Percentiles rank a stretch among this genome's conserved stretches.
Evolutionary conservation across 208 protist species (phyloP).

Genomic region (Trypanosoma mega): DNA sequence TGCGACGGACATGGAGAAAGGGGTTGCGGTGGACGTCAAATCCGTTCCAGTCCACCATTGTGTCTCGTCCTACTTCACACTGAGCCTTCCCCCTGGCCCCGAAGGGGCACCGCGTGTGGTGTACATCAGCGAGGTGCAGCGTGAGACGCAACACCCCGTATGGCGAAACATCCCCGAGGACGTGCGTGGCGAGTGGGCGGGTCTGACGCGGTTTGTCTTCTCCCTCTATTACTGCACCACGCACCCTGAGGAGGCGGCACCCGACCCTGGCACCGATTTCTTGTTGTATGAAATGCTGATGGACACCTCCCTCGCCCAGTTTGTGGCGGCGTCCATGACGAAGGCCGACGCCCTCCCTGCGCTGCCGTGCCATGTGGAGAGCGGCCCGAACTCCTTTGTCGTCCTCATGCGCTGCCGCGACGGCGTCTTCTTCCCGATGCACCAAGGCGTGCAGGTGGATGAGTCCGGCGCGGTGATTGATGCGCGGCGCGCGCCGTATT

Average conservation of each 20-base stretch:
- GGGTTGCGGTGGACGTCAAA: too few relatives aligned
- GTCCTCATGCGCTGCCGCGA: slow-evolving; percentile 43
- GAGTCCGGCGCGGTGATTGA: slow-evolving; percentile 5
- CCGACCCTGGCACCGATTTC: slow-evolving; percentile 26
- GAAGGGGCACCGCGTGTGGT: slow-evolving; percentile 7
- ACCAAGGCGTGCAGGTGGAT: slow-evolving; percentile 21
- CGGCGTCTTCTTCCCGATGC: slow-evolving; percentile 49
- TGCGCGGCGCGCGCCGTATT: background rate
- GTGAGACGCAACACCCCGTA: slow-evolving; percentile 38
- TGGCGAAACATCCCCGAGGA: slow-evolving; percentile 34
- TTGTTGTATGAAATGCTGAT: slow-evolving; percentile 40
- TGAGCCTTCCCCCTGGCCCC: slow-evolving; percentile 14
- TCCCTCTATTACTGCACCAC: slow-evolving; percentile 40
- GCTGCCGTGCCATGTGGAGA: slow-evolving; percentile 29
- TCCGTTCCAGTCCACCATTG: slow-evolving; percentile 14
- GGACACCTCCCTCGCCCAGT: slow-evolving; percentile 40
- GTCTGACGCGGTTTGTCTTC: slow-evolving; percentile 27
- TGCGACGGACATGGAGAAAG: too few relatives aligned
- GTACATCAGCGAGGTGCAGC: slow-evolving; percentile 41
- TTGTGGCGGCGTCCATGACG: slow-evolving; percentile 40
- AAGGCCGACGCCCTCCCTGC: slow-evolving; percentile 34
- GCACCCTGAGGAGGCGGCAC: background rate
- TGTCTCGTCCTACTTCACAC: slow-evolving; percentile 30
- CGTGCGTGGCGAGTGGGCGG: background rate
- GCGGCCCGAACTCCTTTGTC: slow-evolving; percentile 23